Conservation (phyloP, 2,329 filamentous ascomycete genomes). For the Cercospora nicotianae region DNA sequence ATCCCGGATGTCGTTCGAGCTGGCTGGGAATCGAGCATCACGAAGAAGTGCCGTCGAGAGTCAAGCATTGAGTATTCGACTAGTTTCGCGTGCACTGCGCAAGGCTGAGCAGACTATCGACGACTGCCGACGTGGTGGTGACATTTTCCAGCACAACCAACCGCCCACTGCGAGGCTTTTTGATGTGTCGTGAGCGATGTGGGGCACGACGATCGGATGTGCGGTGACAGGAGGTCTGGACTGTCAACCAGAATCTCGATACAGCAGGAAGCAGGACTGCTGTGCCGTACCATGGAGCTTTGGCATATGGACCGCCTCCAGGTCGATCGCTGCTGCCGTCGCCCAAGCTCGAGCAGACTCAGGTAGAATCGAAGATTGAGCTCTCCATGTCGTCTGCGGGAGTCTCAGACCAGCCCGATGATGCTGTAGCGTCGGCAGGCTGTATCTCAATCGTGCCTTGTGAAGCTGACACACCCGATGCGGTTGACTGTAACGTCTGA, state of each 20-base stretch:
- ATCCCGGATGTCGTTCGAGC: neutral
- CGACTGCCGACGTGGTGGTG: neutral
- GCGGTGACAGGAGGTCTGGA: neutral
- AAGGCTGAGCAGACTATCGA: neutral
- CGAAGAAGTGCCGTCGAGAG: constrained; percentile 3
- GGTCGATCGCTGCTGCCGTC: neutral
- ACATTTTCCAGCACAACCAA: neutral
- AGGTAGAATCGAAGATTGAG: neutral
- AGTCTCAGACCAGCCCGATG: neutral
- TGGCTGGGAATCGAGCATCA: neutral
- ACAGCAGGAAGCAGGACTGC: neutral
- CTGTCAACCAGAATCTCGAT: neutral
- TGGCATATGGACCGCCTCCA: neutral
- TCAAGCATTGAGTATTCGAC: neutral
- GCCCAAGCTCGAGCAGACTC: neutral
- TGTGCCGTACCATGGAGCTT: neutral
- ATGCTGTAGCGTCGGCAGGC: neutral
- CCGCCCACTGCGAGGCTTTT: neutral
- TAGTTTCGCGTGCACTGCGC: neutral
- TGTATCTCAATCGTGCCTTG: neutral
- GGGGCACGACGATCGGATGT: neutral
- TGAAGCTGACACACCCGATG: neutral
- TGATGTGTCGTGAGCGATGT: neutral
- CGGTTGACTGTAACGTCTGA: neutral
- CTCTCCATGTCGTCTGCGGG: neutral